phyloP scores from a whole-genome alignment of 495 filamentous ascomycete species.

The Penicillium macrosclerotiorum region DNA sequence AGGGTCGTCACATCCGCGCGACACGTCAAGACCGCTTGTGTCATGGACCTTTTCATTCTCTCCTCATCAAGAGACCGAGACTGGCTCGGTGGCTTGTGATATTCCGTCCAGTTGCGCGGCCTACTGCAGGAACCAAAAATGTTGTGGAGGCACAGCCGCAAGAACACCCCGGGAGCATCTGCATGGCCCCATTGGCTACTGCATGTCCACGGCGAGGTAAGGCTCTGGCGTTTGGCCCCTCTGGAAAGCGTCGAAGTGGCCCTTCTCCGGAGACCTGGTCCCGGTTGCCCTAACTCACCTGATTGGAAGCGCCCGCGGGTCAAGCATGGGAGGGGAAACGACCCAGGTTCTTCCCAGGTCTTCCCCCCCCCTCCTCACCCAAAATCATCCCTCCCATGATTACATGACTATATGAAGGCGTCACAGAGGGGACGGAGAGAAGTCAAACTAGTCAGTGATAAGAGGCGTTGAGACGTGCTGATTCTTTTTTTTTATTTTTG shows the following conservation, averaged over 20 bases:
- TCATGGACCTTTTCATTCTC: too few species aligned
- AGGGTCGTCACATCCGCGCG: neutral
- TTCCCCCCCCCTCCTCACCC: too few species aligned
- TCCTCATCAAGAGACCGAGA: too few species aligned
- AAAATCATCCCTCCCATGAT: too few species aligned
- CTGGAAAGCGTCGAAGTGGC: conserved; percentile 1
- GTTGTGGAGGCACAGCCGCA: conserved; percentile 26
- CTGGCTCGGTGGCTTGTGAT: conserved; percentile 8
- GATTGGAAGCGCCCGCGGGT: neutral
- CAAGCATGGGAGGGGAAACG: too few species aligned
- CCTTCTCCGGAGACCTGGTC: conserved; percentile 11
- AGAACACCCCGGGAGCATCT: conserved; percentile 8
- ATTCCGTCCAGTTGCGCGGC: conserved; percentile 24
- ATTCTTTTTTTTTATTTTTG: too few species aligned
- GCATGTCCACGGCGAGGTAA: conserved; percentile 5
- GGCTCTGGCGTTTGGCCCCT: conserved; percentile 5
- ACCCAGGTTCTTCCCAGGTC: too few species aligned
- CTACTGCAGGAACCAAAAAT: conserved; percentile 50
- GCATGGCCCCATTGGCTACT: conserved; percentile 15
- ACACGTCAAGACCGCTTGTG: conserved; percentile 8
- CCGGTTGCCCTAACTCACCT: conserved; percentile 4
- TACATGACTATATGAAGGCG: too few species aligned
- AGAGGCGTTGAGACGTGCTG: too few species aligned
- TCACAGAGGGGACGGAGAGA: too few species aligned
- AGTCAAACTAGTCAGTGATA: too few species aligned